Percentiles rank a stretch among this genome's conserved stretches.
Conservation (phyloP, 108 stramenopile species). For the Cyclotella cryptica region DNA sequence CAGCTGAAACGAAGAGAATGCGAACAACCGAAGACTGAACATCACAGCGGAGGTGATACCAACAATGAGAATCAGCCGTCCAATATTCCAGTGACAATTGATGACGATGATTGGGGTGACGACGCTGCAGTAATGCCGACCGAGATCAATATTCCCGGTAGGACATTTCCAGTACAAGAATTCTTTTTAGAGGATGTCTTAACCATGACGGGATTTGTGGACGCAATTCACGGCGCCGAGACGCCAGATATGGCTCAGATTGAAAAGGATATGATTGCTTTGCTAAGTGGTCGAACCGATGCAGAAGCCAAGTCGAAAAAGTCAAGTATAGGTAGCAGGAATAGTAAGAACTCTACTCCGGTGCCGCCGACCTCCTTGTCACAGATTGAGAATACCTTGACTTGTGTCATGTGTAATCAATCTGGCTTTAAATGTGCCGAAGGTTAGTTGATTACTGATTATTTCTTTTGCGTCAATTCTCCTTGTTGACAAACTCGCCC, state of each 20-base stretch:
- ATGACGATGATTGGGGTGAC: slow-evolving; percentile 34
- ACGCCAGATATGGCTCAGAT: slow-evolving; percentile 54
- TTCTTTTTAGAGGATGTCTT: slow-evolving; percentile 84
- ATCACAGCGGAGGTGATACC: neutral
- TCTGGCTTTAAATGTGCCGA: slow-evolving; percentile 56
- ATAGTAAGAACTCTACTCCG: neutral
- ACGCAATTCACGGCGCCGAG: slow-evolving; percentile 32
- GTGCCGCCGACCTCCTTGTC: neutral
- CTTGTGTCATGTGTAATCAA: slow-evolving; percentile 67
- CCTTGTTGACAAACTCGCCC: no score
- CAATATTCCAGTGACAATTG: neutral
- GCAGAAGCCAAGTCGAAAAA: neutral
- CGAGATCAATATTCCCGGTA: slow-evolving; percentile 78
- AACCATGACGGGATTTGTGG: slow-evolving; percentile 64
- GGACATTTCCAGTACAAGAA: slow-evolving; percentile 82
- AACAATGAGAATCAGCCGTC: neutral
- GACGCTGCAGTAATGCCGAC: slow-evolving; percentile 52
- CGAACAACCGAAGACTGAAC: neutral
- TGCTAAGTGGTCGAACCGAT: slow-evolving; percentile 19
- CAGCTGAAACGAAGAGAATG: neutral
- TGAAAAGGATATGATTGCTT: slow-evolving; percentile 53
- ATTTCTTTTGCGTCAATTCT: no score
- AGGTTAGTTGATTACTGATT: neutral
- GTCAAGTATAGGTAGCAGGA: slow-evolving; percentile 8
- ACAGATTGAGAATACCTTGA: slow-evolving; percentile 30